Base-by-base conservation (phyloP, 257 asterid genomes). In the Primulina tabacum region DNA sequence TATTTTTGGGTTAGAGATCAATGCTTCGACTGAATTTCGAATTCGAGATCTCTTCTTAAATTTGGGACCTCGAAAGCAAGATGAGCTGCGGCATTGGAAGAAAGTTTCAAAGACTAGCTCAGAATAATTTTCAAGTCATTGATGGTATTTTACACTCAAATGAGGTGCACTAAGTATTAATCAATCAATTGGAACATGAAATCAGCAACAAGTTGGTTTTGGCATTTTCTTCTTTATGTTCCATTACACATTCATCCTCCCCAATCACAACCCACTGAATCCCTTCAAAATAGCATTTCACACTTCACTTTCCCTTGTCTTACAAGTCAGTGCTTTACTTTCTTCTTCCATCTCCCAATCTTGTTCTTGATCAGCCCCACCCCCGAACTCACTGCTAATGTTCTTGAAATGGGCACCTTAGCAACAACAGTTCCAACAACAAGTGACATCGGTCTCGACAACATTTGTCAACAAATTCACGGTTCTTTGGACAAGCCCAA, bases 381-480 rank as follows among this genome's bases (percentile, higher is more conserved):
- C 32, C 33, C 26, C 28, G 20, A 52, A 28, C 7, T 18, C 73
- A n/a, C 34, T 53, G 29, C 64, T 65, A 70, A 38, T 40, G 68
- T 61, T 75, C 60, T 43, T 20, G 62, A 35, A 73, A 74, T 75
- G 72, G 71, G 65, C 35, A 40, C 63, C 28, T 59, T 53, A 29
- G 10, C 71, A 12, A 82, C 76, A 79, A 43, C 78, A 57, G n/a
- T 77, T 47, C 62, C 83, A 68, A 75, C 21, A 73, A 78, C 32
- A 26, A 77, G 5, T 2, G 52, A 40, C 17, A 40, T 40, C 52
- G 66, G 37, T 43, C 50, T 67, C 35, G 86, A 85, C 50, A 80
- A 68, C 60, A 60, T 78, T 62, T 88, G 92, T 80, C 68, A 61
- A 55, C 77, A 84, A 28, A 77, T 88, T 63, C 88, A 82, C 58